These are phyloP conservation scores for Nicotiana noctiflora DNA, from an alignment of 257 asterid genomes.

Conservation along the genomic window DNA sequence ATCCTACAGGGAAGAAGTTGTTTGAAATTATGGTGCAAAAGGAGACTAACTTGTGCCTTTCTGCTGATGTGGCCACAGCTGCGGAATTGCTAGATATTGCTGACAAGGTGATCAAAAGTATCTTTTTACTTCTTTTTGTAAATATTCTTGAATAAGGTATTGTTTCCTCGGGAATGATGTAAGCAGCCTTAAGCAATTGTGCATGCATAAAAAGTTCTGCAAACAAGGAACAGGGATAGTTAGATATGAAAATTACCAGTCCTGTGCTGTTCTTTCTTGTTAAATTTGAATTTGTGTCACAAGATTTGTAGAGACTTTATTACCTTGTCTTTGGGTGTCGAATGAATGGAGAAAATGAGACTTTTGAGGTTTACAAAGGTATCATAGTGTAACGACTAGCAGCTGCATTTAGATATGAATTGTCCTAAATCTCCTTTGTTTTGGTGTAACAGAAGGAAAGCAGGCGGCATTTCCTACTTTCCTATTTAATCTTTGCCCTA, in stretches of 20 bases:
- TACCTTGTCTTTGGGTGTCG: not conserved
- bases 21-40: slow-evolving; percentile 86
- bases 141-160: not conserved
- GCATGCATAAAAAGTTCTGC: not conserved
- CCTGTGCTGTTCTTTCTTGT: not conserved
- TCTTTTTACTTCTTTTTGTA: not conserved
- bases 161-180: not conserved
- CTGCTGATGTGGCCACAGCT: slow-evolving; percentile 97
- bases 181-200: not conserved
- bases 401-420: not conserved
- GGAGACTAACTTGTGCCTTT: slow-evolving; percentile 80
- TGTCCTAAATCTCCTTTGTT: not conserved
- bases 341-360: not conserved
- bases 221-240: not conserved
- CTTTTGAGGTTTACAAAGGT: not conserved
- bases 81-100: slow-evolving; percentile 88
- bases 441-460: not conserved
- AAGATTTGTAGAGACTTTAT: not conserved
- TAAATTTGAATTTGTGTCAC: not conserved
- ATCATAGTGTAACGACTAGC: not conserved
- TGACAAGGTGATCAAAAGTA: slow-evolving; percentile 53
- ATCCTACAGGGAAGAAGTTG: slow-evolving; percentile 83
- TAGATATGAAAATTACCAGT: not conserved
- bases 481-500: not conserved
- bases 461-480: not conserved